Base-by-base conservation (phyloP, 2,329 filamentous ascomycete genomes). In the Ceratocystis papillata region DNA sequence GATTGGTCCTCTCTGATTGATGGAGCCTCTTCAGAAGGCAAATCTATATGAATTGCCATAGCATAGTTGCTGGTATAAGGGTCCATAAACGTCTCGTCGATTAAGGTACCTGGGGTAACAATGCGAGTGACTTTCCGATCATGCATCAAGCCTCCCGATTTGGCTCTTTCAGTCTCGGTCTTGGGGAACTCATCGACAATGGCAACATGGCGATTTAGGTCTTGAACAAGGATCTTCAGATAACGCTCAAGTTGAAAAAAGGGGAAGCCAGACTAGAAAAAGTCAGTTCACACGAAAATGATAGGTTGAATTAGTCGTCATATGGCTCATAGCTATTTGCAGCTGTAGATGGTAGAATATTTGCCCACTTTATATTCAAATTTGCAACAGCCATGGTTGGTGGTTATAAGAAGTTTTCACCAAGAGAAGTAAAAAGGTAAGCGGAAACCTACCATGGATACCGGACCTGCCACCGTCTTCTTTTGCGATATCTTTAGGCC, bases 1-100 rank as follows among this genome's bases (percentile, higher is more conserved):
- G 59, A 46, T 33, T 50, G 61, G 28, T 50, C 22, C 30, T n/a
- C 33, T 28, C 37, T 15, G 28, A 30, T 45, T 44, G 22, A n/a
- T 17, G 46, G 15, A 20, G 30, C 1, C 3, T 28, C 22, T 17
- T 3, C 37, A 37, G 25, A 7, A 37, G 37, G 33, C 25, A 48
- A n/a, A 12, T 67, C 68, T 33, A 88, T 74, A 72, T 95, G 84
- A 61, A 97, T 82, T 46, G 89, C 87, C 73, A 97, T 83, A 44
- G 97, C 81, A 74, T 93, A 99, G 74, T 96, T 97, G 76, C 94
- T 96, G 71, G 89, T 86, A 73, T 89, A 93, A 1, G 91, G 90
- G 73, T 97, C 90, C 80, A 99, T 91, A 75, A 97, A 99, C 71
- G 91, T 92, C 76, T 99, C 94, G 75, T 99, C 94, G 70, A 99